A percentile compares a stretch with the other conserved stretches of the same genome.
Evolutionary conservation across 2,329 filamentous ascomycete species (phyloP).

Genomic region (Colletotrichum plurivorum): DNA sequence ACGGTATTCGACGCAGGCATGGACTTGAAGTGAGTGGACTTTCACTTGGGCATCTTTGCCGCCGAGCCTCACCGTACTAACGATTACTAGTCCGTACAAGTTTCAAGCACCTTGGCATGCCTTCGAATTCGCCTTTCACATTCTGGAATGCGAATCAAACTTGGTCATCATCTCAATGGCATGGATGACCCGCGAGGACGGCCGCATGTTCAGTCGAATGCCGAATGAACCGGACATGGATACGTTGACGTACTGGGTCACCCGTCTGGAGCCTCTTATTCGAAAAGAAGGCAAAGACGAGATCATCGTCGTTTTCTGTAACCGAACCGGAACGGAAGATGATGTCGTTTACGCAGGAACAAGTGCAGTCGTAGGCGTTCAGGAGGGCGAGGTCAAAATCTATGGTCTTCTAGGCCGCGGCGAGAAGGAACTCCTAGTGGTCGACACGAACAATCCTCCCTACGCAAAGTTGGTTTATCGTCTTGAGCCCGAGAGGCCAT

Average conservation of each 20-base stretch:
- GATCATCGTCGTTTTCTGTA: conserved; percentile 79
- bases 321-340: conserved; percentile 77
- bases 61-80: background rate
- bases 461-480: conserved; percentile 60
- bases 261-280: conserved; percentile 77
- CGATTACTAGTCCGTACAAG: conserved; percentile 51
- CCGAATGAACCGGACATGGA: conserved; percentile 77
- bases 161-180: conserved; percentile 83
- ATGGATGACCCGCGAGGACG: conserved; percentile 76
- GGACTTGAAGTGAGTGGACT: conserved; percentile 75
- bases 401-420: conserved; percentile 81
- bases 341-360: conserved; percentile 80
- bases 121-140: conserved; percentile 66
- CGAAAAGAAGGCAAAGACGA: conserved; percentile 60
- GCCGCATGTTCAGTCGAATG: conserved; percentile 58
- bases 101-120: conserved; percentile 56
- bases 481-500: background rate
- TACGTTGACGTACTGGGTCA: conserved; percentile 82
- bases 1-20: conserved; percentile 51
- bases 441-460: conserved; percentile 69
- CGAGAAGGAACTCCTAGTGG: conserved; percentile 76
- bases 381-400: conserved; percentile 74
- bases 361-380: conserved; percentile 78
- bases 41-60: too few relatives aligned
- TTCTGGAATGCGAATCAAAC: conserved; percentile 69